Percentiles rank a stretch among this genome's conserved stretches.
These are phyloP conservation scores for Tricholoma hemisulphureum DNA, from an alignment of 768 basidiomycete genomes.

Conservation along the genomic window DNA sequence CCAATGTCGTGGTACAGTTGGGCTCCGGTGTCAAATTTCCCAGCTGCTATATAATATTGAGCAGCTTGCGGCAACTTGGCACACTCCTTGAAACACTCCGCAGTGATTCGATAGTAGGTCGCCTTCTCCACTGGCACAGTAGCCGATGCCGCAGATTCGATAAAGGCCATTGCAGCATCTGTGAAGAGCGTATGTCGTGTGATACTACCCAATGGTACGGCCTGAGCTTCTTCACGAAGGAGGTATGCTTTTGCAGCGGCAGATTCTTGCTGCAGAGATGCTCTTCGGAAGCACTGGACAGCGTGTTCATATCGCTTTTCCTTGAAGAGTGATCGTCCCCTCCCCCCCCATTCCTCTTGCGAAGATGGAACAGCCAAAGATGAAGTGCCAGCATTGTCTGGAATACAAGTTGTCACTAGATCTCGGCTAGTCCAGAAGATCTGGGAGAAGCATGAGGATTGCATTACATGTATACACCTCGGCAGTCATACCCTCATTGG, in stretches of 20 bases:
- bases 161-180: conserved; percentile 50
- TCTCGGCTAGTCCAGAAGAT: conserved; percentile 47
- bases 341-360: conserved; percentile 35
- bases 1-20: conserved; percentile 47
- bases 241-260: conserved; percentile 52
- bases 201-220: conserved; percentile 18
- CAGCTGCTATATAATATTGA: conserved; percentile 38
- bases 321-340: conserved; percentile 34
- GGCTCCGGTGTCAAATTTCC: conserved; percentile 44
- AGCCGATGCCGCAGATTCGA: conserved; percentile 35
- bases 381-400: conserved; percentile 39
- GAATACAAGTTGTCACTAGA: conserved; percentile 47
- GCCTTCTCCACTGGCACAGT: conserved; percentile 23
- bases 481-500: conserved; percentile 55
- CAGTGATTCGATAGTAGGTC: conserved; percentile 43
- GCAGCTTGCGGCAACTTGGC: conserved; percentile 39
- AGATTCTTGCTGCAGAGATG: conserved; percentile 39
- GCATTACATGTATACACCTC: not conserved
- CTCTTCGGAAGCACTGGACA: conserved; percentile 51
- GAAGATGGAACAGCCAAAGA: conserved; percentile 54
- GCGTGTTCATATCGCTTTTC: conserved; percentile 52
- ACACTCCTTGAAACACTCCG: conserved; percentile 40
- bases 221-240: conserved; percentile 50
- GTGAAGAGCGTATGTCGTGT: conserved; percentile 32
- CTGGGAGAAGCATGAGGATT: conserved; percentile 30